Evolutionary conservation across 257 asterid species (phyloP).

Genomic region (Fraxinus excelsior): DNA sequence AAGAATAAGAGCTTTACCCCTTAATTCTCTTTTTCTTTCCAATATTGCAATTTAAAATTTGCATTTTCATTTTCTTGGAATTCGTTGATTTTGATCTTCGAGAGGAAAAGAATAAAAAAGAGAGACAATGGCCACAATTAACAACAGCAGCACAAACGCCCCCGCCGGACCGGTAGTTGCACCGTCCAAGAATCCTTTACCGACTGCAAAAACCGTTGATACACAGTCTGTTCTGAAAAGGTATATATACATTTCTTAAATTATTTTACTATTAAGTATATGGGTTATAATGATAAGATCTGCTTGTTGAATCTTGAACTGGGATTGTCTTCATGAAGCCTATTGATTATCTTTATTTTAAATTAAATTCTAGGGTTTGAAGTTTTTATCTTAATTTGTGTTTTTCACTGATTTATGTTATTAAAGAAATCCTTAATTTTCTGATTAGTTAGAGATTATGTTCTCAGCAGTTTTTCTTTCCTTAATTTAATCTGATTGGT

Average conservation of each 20-base stretch:
- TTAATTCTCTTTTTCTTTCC: conserved; percentile 22
- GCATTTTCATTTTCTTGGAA: background rate
- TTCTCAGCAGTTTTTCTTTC: background rate
- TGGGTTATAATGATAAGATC: background rate
- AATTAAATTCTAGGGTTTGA: background rate
- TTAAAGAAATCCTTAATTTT: background rate
- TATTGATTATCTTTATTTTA: background rate
- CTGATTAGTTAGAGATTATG: background rate
- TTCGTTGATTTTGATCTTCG: background rate
- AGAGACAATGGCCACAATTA: conserved; percentile 52
- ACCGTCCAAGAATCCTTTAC: conserved; percentile 32
- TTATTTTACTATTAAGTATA: background rate
- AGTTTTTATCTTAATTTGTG: no score
- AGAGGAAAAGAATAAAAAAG: background rate
- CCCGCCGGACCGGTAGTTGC: conserved; percentile 27
- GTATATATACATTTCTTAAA: background rate
- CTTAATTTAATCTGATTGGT: background rate
- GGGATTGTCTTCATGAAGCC: background rate
- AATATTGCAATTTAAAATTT: conserved; percentile 18
- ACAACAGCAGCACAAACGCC: conserved; percentile 55
- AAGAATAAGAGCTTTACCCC: conserved; percentile 8
- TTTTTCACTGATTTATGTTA: background rate
- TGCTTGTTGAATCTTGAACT: background rate
- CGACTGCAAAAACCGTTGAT: conserved; percentile 41
- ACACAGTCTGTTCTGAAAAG: conserved; percentile 22